Evolutionary conservation across 2,329 filamentous ascomycete genomes (phyloP), one percentile per base, ranked within the genome.

Genomic region (Botrytis cinerea): DNA sequence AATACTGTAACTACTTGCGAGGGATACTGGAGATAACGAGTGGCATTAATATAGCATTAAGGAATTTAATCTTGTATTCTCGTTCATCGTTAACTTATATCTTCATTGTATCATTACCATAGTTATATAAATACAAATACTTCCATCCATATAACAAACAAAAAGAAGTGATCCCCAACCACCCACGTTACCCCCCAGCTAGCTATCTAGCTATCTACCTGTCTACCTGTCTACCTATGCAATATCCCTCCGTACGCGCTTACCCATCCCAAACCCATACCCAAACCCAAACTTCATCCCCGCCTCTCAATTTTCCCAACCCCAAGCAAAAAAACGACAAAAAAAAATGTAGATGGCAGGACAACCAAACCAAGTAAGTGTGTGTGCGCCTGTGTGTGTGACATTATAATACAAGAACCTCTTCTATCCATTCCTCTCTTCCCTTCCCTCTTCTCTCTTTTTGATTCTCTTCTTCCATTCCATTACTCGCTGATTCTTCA

Each of bases 261-360:
- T 38, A 38, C 28, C 16, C 57, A 35, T 54, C 48, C 40, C 28
- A 45, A 7, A 18, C 35, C 35, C 35, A 38, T 8, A 38, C 62
- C 28, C n/a, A 32, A 45, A 48, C 40, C 14, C 6, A 25, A 64
- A 40, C 35, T 32, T 22, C 64, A 40, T 59, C 57, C 70, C 70
- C 70, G 70, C 70, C 70, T 62, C 60, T 63, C 4, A 60, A 25
- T 25, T 64, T 71, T 48, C 32, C 32, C 59, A 48, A 48, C n/a
- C 25, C 59, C 70, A 46, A 64, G 70, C 43, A 40, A 71, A 59
- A 57, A 62, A 25, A 32, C 38, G 43, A 28, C 16, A 28, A 38
- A 32, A 22, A 28, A 75, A 75, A 75, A 62, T n/a, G 62, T 40
- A 59, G 72, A 75, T 75, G 75, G 75, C 75, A 73, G 75, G 75